A percentile compares a stretch with the other conserved stretches of the same genome.
Evolutionary conservation across 441 rosid species (phyloP).

Genomic region (Aquilaria agallochum): DNA sequence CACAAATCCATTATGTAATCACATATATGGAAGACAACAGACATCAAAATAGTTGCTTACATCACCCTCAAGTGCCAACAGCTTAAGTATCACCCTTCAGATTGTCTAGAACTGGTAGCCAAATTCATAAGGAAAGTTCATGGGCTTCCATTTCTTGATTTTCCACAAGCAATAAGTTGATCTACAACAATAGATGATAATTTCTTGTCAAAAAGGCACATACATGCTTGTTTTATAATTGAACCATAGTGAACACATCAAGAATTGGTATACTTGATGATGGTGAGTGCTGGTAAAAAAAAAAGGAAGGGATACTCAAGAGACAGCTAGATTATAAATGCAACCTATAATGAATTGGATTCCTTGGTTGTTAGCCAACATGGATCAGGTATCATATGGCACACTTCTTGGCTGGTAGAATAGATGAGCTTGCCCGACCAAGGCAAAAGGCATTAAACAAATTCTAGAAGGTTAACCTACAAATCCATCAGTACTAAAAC

Average conservation of each 20-base stretch:
- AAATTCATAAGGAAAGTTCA: constrained; percentile 68
- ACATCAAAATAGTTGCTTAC: constrained; percentile 32
- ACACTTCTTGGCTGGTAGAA: no score
- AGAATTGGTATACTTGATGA: no score
- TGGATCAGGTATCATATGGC: no score
- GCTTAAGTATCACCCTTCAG: constrained; percentile 77
- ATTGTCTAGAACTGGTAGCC: constrained; percentile 83
- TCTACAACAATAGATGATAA: constrained; percentile 39
- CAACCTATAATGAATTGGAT: no score
- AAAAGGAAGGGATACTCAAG: no score
- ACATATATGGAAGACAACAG: neutral
- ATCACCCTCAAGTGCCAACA: constrained; percentile 69
- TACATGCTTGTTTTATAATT: neutral
- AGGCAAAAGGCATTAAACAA: no score
- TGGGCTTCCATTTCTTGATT: constrained; percentile 60
- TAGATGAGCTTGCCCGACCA: no score
- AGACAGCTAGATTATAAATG: no score
- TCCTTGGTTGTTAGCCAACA: no score
- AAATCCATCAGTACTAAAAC: no score
- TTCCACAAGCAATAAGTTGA: constrained; percentile 77
- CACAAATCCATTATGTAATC: neutral
- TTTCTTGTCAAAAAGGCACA: neutral
- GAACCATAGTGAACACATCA: neutral
- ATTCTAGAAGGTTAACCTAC: no score
- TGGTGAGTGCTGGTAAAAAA: no score